Evolutionary conservation across 257 asterid genomes (phyloP).

Genomic region (Jasminum sambac): DNA sequence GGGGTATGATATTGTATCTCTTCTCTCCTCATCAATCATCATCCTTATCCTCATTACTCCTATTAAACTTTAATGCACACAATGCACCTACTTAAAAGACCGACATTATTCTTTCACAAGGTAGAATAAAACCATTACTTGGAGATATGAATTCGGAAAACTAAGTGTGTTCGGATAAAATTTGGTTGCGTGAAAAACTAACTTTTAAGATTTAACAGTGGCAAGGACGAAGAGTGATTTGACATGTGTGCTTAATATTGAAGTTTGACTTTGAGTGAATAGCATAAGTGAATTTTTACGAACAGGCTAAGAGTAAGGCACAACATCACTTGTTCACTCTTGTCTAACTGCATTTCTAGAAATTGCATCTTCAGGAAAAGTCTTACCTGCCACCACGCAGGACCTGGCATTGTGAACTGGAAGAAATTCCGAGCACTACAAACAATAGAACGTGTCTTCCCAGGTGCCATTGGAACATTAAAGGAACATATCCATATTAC

Average conservation of each 20-base stretch:
- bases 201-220: no score
- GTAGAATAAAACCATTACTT: neutral
- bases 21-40: neutral
- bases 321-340: neutral
- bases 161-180: no score
- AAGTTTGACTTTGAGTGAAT: no score
- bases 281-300: no score
- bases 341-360: neutral
- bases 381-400: conserved; percentile 97
- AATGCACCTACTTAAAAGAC: neutral
- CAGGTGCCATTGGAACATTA: conserved; percentile 98
- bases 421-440: conserved; percentile 96
- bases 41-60: neutral
- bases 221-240: no score
- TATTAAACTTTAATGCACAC: neutral
- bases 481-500: conserved; percentile 98
- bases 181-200: no score
- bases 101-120: neutral
- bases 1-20: neutral
- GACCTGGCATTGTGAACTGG: conserved; percentile 92
- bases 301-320: neutral
- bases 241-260: no score
- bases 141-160: neutral
- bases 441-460: conserved; percentile 98
- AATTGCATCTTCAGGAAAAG: neutral